Evolutionary conservation across 2,329 filamentous ascomycete genomes (phyloP).

Genomic region (Fusarium miscanthi): DNA sequence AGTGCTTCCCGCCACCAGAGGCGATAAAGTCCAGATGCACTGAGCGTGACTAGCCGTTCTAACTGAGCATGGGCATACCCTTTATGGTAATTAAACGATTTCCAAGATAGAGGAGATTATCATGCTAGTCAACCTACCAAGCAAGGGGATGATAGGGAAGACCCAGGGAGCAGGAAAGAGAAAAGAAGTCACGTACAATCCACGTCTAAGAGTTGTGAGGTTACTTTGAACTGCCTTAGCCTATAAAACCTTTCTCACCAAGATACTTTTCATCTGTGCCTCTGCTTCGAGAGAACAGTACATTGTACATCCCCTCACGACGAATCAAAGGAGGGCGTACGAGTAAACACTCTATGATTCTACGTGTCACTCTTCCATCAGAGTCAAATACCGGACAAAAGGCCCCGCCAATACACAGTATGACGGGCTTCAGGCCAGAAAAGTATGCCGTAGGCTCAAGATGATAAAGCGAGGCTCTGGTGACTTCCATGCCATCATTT

Average conservation of each 20-base stretch:
- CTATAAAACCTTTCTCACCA: not conserved
- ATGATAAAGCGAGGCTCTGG: not conserved
- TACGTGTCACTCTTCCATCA: not conserved
- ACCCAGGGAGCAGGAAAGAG: not conserved
- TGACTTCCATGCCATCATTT: not conserved
- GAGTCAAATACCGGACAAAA: not conserved
- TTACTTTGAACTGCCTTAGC: not conserved
- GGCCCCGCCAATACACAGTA: fast-evolving
- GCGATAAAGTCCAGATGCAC: not conserved
- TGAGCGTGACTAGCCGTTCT: not conserved
- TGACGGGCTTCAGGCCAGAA: too few relatives aligned
- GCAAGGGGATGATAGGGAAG: not conserved
- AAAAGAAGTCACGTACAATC: fast-evolving
- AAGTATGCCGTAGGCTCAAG: too few relatives aligned
- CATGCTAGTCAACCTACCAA: not conserved
- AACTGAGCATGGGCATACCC: fast-evolving
- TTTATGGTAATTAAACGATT: not conserved
- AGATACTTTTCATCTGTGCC: not conserved
- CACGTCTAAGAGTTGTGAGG: fast-evolving
- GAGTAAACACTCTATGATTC: not conserved
- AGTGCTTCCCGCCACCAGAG: not conserved
- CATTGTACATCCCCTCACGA: not conserved
- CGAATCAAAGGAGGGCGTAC: not conserved
- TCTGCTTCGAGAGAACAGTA: not conserved
- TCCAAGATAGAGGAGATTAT: not conserved